Evolutionary conservation across 2,329 filamentous ascomycete genomes (phyloP).

Genomic region (Fusarium udum): DNA sequence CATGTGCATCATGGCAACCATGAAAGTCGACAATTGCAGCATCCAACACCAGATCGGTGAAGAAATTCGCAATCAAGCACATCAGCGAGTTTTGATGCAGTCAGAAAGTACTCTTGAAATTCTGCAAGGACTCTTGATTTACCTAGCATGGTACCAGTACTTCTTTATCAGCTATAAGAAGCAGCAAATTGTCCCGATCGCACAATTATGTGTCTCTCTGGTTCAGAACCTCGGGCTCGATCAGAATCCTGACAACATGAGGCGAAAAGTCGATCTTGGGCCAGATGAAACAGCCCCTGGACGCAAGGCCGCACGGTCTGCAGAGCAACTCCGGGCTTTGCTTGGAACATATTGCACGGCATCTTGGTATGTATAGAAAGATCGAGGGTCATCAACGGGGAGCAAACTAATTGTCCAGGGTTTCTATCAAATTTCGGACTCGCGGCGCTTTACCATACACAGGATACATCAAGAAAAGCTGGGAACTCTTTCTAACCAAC

Average conservation of each 20-base stretch:
- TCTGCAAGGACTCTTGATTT: not conserved
- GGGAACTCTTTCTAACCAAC: not conserved
- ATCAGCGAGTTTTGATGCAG: slow-evolving; percentile 11
- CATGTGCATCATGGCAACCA: slow-evolving; percentile 8
- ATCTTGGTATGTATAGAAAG: not conserved
- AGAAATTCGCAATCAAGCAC: not conserved
- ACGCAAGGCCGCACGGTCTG: not conserved
- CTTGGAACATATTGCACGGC: slow-evolving; percentile 13
- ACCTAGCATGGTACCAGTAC: slow-evolving; percentile 18
- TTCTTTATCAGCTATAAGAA: slow-evolving; percentile 16
- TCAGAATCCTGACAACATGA: slow-evolving; percentile 7
- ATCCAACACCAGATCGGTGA: slow-evolving; percentile 2
- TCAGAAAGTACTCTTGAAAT: slow-evolving; percentile 13
- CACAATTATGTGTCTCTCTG: slow-evolving; percentile 5
- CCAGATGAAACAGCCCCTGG: slow-evolving; percentile 4
- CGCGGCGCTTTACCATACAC: slow-evolving; percentile 3
- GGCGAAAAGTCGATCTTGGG: slow-evolving; percentile 13
- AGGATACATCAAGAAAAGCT: slow-evolving; percentile 8
- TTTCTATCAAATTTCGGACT: slow-evolving; percentile 15
- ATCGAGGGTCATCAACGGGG: fast-evolving
- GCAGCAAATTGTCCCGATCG: slow-evolving; percentile 7
- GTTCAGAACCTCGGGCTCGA: slow-evolving; percentile 5
- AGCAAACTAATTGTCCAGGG: not conserved
- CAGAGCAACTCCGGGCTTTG: slow-evolving; percentile 4
- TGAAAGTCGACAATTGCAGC: slow-evolving; percentile 12